These are phyloP conservation scores for Globisporangium uncinulatum DNA, from an alignment of 352 stramenopile genomes.

Conservation along the genomic window DNA sequence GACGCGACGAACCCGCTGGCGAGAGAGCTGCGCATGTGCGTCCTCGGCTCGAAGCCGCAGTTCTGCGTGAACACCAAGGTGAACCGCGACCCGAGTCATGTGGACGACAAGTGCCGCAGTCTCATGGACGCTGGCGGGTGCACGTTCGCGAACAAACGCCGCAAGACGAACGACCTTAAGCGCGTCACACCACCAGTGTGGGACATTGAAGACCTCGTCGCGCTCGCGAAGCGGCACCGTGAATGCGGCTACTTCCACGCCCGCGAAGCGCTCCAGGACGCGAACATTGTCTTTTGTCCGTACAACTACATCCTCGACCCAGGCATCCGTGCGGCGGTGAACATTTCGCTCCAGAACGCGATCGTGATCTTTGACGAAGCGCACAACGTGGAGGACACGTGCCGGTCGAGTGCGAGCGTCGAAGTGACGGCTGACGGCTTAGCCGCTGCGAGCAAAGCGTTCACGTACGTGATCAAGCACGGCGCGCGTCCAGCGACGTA, in stretches of 20 bases:
- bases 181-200: constrained; percentile 55
- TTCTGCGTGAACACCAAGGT: constrained; percentile 76
- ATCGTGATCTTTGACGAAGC: constrained; percentile 85
- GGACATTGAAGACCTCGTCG: constrained; percentile 83
- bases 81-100: constrained; percentile 42
- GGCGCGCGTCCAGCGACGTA: constrained; percentile 39
- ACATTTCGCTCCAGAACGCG: constrained; percentile 63
- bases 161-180: constrained; percentile 44
- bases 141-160: constrained; percentile 47
- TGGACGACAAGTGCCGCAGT: constrained; percentile 77
- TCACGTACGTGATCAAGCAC: constrained; percentile 61
- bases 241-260: constrained; percentile 81
- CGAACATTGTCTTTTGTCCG: constrained; percentile 82
- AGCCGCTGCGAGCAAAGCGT: constrained; percentile 47
- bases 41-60: constrained; percentile 76
- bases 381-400: constrained; percentile 87
- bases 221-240: constrained; percentile 60
- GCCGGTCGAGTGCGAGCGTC: constrained; percentile 65
- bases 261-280: constrained; percentile 36
- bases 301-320: constrained; percentile 88
- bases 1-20: constrained; percentile 31
- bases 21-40: constrained; percentile 58
- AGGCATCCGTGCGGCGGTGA: constrained; percentile 58
- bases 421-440: constrained; percentile 59
- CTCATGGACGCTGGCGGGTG: constrained; percentile 52